Percentiles rank a stretch among this genome's conserved stretches.
Evolutionary conservation across 257 asterid genomes (phyloP).

Genomic region (Paraleonurus japonicus): DNA sequence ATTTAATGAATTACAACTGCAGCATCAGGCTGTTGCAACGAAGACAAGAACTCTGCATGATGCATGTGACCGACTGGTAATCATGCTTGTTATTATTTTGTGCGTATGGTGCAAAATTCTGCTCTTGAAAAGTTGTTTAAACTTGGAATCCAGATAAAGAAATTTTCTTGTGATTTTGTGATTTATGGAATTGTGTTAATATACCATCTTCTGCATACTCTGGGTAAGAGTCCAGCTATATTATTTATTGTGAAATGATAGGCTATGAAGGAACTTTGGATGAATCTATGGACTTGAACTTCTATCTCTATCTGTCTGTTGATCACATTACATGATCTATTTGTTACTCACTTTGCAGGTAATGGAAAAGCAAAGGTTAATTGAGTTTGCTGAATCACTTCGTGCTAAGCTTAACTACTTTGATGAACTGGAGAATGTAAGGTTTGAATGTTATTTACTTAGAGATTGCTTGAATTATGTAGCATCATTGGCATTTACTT

Average conservation of each 20-base stretch:
- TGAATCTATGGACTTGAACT: neutral
- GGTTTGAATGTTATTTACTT: conserved; percentile 45
- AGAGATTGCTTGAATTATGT: conserved; percentile 21
- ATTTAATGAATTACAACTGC: conserved; percentile 86
- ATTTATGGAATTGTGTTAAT: neutral
- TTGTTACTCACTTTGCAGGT: conserved; percentile 60
- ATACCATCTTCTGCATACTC: conserved; percentile 1
- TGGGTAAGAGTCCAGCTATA: conserved; percentile 12
- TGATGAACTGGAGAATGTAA: conserved; percentile 99
- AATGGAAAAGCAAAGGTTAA: conserved; percentile 88
- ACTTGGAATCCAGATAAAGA: conserved; percentile 14
- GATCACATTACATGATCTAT: conserved; percentile 14
- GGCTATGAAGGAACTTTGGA: neutral
- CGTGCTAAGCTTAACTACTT: conserved; percentile 95
- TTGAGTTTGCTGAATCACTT: conserved; percentile 95
- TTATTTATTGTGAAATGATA: conserved; percentile 6
- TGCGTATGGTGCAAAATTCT: neutral
- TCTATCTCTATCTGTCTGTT: conserved; percentile 1
- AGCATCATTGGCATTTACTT: conserved; percentile 16
- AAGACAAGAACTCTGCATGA: conserved; percentile 97
- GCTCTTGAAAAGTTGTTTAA: conserved; percentile 8
- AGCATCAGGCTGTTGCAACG: conserved; percentile 97
- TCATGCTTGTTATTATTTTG: conserved; percentile 20
- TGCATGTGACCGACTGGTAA: conserved; percentile 97
- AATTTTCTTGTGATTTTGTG: neutral